phyloP scores from a whole-genome alignment of 2,329 filamentous ascomycete species.

The Fusarium cicatricum region DNA sequence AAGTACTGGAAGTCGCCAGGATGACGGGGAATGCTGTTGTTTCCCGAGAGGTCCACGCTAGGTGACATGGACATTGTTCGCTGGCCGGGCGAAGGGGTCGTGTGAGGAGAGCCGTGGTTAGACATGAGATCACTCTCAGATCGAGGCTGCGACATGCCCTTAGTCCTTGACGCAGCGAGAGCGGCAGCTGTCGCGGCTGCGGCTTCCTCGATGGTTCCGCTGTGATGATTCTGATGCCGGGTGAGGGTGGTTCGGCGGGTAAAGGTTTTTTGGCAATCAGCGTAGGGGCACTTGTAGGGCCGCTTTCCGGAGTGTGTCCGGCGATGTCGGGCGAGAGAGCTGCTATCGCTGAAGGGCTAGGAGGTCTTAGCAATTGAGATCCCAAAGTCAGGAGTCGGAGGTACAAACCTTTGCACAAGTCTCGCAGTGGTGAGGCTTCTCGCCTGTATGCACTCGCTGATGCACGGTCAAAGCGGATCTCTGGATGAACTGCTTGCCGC shows the following conservation, averaged over 20 bases:
- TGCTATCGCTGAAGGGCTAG: constrained; percentile 97
- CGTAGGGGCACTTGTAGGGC: constrained; percentile 97
- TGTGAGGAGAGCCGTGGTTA: constrained; percentile 75
- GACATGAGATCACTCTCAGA: constrained; percentile 78
- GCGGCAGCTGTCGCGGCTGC: constrained; percentile 88
- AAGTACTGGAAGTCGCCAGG: constrained; percentile 75
- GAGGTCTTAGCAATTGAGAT: constrained; percentile 17
- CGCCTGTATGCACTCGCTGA: constrained; percentile 93
- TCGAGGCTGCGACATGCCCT: constrained; percentile 57
- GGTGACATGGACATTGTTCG: constrained; percentile 83
- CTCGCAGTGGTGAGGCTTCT: constrained; percentile 98
- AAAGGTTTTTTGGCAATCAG: constrained; percentile 98
- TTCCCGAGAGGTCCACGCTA: constrained; percentile 74
- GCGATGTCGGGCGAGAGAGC: constrained; percentile 90
- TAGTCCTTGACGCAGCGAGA: constrained; percentile 65
- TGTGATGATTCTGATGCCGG: constrained; percentile 94
- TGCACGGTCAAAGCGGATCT: constrained; percentile 95
- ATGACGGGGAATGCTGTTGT: constrained; percentile 73
- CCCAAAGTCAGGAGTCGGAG: neutral
- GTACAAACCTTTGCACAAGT: constrained; percentile 87
- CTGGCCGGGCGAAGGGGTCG: constrained; percentile 85
- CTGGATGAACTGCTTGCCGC: constrained; percentile 97
- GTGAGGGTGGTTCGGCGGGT: constrained; percentile 95
- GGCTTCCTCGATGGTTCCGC: constrained; percentile 92
- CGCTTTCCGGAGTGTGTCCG: constrained; percentile 95